Base-by-base conservation (phyloP, 805 yeast genomes). In the Deakozyma indianensis region DNA sequence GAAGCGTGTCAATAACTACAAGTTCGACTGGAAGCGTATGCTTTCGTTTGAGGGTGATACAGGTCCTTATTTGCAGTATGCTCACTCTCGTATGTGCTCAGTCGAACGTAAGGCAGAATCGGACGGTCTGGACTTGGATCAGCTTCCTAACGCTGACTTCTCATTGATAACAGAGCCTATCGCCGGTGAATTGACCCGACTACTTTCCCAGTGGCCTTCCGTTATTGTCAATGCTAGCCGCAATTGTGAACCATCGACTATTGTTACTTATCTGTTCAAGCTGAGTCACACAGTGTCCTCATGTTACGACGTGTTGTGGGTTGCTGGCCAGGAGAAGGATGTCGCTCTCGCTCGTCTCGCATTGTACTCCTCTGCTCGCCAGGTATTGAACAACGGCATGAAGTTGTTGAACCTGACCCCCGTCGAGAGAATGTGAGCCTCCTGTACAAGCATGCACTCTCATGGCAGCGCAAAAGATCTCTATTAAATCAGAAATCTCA, bases 401-500 rank as follows among this genome's bases (percentile, higher is more conserved):
- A 69, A 70, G 41, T 69, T 92, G 59, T 70, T 92, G 58, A 96
- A 96, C 47, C 73, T 92, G 61, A 87, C 96, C 41, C 97, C 99
- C n/a, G 97, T 92, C 50, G 95, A 90, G 57, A 81, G 97, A 76
- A 90, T 90, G 97, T 90, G n/a, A n/a, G n/a, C n/a, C n/a, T n/a
- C n/a, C n/a, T n/a, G n/a, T n/a, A n/a, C n/a, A n/a, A n/a, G n/a
- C n/a, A n/a, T n/a, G n/a, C n/a, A n/a, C n/a, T n/a, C n/a, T n/a
- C n/a, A n/a, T n/a, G n/a, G n/a, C n/a, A n/a, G n/a, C n/a, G n/a
- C n/a, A n/a, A n/a, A n/a, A n/a, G n/a, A n/a, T n/a, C n/a, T n/a
- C n/a, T n/a, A n/a, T n/a, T n/a, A n/a, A n/a, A n/a, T n/a, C n/a
- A n/a, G n/a, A n/a, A n/a, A n/a, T n/a, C n/a, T n/a, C n/a, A n/a